A percentile compares a stretch with the other conserved stretches of the same genome.
Conservation (phyloP, 2,329 filamentous ascomycete genomes). For the Penicillium sp. region DNA sequence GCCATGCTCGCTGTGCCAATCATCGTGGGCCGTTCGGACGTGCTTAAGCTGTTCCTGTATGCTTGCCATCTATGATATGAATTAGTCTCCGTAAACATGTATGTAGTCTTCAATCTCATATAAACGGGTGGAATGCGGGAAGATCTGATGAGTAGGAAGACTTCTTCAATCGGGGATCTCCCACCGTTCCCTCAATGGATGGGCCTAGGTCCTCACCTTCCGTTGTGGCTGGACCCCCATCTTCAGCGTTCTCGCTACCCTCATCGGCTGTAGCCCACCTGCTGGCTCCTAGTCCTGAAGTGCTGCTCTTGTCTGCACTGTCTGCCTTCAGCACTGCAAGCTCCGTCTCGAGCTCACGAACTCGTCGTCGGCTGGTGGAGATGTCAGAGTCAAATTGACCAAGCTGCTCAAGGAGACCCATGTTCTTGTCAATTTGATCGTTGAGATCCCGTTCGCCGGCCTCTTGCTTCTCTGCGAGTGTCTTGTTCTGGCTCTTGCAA, state of each 20-base stretch:
- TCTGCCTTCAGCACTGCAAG: constrained; percentile 38
- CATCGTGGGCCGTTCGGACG: constrained; percentile 47
- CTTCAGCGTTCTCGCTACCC: constrained; percentile 30
- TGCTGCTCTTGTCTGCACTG: constrained; percentile 28
- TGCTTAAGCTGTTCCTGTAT: constrained; percentile 50
- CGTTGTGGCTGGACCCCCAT: constrained; percentile 38
- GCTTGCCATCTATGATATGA: constrained; percentile 46
- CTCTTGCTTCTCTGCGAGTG: constrained; percentile 35
- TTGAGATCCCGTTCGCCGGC: constrained; percentile 40
- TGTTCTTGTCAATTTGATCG: constrained; percentile 44
- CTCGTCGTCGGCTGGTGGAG: constrained; percentile 36
- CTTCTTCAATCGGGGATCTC: constrained; percentile 42
- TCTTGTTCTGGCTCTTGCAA: constrained; percentile 28
- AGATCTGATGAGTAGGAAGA: constrained; percentile 32
- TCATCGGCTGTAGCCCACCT: constrained; percentile 43
- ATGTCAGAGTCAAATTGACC: constrained; percentile 40
- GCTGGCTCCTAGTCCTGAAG: constrained; percentile 40
- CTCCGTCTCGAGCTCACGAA: constrained; percentile 43
- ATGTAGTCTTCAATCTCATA: constrained; percentile 28
- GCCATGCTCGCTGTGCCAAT: constrained; percentile 46
- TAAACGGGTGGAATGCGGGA: constrained; percentile 33
- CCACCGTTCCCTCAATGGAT: constrained; percentile 52
- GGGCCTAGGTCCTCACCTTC: constrained; percentile 51
- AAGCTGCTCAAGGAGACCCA: constrained; percentile 41
- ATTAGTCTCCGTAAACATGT: constrained; percentile 22